Conservation (phyloP, 2,329 filamentous ascomycete species). For the Plenodomus lindquistii region DNA sequence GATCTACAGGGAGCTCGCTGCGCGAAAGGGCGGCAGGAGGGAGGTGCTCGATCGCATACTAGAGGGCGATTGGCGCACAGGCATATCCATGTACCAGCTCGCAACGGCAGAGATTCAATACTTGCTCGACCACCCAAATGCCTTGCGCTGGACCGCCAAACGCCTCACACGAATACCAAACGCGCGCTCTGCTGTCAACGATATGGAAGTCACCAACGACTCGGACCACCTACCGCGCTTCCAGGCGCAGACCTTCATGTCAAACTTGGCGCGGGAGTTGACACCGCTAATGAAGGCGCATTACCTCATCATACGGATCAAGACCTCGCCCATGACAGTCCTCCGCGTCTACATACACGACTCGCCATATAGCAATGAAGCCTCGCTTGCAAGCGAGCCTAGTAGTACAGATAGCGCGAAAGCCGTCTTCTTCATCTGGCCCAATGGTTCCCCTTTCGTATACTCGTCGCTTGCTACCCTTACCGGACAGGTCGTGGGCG, state of each 20-base stretch:
- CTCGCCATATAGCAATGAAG: conserved; percentile 71
- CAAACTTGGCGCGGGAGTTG: conserved; percentile 73
- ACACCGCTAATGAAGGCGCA: conserved; percentile 81
- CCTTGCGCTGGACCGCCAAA: conserved; percentile 58
- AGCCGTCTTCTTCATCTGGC: conserved; percentile 80
- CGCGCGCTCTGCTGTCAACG: conserved; percentile 25
- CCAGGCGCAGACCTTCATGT: conserved; percentile 78
- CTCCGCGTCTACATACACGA: conserved; percentile 80
- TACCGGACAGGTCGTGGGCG: conserved; percentile 40
- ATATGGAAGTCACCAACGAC: conserved; percentile 46
- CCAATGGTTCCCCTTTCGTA: conserved; percentile 75
- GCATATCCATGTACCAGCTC: conserved; percentile 59
- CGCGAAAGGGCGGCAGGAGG: conserved; percentile 55
- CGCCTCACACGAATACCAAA: conserved; percentile 47
- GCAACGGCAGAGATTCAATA: conserved; percentile 60
- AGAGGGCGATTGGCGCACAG: conserved; percentile 61
- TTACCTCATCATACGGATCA: conserved; percentile 76
- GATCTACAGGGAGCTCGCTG: conserved; percentile 43
- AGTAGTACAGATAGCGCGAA: conserved; percentile 62
- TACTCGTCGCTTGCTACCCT: conserved; percentile 62
- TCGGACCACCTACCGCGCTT: conserved; percentile 65
- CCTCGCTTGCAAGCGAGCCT: conserved; percentile 39
- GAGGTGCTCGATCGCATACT: conserved; percentile 61
- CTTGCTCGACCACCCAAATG: conserved; percentile 57
- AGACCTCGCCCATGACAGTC: conserved; percentile 69